These are phyloP conservation scores for Monilinia aucupariae DNA, from an alignment of 2,329 filamentous ascomycete species.

Conservation along the genomic window DNA sequence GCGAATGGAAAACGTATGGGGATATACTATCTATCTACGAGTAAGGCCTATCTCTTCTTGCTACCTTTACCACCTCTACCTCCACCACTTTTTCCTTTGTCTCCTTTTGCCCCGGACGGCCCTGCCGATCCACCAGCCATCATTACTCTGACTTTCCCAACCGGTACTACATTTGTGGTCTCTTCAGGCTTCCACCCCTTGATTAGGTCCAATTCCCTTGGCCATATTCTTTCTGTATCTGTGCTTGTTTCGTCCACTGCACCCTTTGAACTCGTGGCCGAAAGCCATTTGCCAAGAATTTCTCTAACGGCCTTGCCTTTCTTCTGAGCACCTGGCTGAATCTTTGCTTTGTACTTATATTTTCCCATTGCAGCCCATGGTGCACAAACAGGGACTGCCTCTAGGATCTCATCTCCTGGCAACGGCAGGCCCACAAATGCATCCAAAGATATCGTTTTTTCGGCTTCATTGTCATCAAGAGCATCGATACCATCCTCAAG, in stretches of 20 bases:
- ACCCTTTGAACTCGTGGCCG: constrained; percentile 50
- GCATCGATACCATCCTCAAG: constrained; percentile 54
- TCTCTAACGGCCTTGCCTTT: constrained; percentile 94
- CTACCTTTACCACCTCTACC: constrained; percentile 28
- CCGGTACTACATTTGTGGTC: constrained; percentile 72
- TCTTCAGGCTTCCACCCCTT: constrained; percentile 76
- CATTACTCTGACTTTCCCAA: constrained; percentile 75
- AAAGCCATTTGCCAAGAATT: constrained; percentile 75
- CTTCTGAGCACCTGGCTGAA: constrained; percentile 85
- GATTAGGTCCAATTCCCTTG: constrained; percentile 77
- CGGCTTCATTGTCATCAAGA: constrained; percentile 54
- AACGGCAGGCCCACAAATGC: constrained; percentile 71
- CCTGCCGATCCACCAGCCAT: constrained; percentile 50
- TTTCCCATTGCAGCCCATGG: constrained; percentile 59
- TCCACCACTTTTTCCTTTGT: constrained; percentile 29
- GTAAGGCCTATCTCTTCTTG: constrained; percentile 24
- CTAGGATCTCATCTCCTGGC: constrained; percentile 75
- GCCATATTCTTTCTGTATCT: constrained; percentile 75
- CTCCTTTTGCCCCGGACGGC: constrained; percentile 27
- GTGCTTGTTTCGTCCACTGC: constrained; percentile 55
- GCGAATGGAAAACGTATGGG: neutral
- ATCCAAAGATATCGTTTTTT: constrained; percentile 55
- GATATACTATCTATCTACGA: neutral
- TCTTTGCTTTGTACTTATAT: constrained; percentile 90
- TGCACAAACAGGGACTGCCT: constrained; percentile 58